Conservation (phyloP, 2,329 filamentous ascomycete species). For the Clonostachys chloroleuca region DNA sequence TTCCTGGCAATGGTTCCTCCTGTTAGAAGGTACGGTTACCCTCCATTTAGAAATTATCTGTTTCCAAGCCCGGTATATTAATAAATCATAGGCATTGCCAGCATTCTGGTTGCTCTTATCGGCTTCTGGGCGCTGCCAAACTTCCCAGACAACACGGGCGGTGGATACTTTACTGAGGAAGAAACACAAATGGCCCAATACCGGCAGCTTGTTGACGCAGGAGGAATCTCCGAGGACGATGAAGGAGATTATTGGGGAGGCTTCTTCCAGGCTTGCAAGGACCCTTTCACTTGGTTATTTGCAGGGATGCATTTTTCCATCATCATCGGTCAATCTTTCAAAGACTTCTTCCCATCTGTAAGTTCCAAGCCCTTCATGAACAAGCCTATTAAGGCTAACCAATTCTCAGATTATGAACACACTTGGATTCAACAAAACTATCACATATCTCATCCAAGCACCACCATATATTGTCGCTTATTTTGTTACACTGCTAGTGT, state of each 20-base stretch:
- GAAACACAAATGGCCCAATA: constrained; percentile 28
- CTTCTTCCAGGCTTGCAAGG: constrained; percentile 17
- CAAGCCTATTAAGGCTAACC: too few relatives aligned
- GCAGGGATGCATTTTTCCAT: not conserved
- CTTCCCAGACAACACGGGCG: constrained; percentile 20
- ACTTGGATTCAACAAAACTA: constrained; percentile 13
- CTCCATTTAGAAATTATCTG: constrained; percentile 11
- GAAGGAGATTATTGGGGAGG: constrained; percentile 10
- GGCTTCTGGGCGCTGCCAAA: constrained; percentile 27
- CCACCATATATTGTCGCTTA: constrained; percentile 35
- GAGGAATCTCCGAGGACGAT: constrained; percentile 4
- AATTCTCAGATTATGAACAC: constrained; percentile 14
- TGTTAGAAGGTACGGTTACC: constrained; percentile 21
- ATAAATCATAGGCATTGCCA: constrained; percentile 23
- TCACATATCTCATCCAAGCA: constrained; percentile 32
- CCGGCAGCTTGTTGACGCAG: constrained; percentile 29
- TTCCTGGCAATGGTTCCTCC: constrained; percentile 37
- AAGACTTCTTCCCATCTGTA: constrained; percentile 10
- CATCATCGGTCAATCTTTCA: constrained; percentile 1
- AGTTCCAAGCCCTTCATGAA: constrained; percentile 9
- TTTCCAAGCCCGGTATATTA: constrained; percentile 5
- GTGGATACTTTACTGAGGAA: constrained; percentile 21
- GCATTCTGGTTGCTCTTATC: constrained; percentile 19
- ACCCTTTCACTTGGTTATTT: constrained; percentile 10
- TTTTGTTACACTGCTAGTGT: constrained; percentile 25